Percentiles rank a stretch among this genome's conserved stretches.
These are phyloP conservation scores for Rosellinia necatrix DNA, from an alignment of 2,329 filamentous ascomycete genomes.

Conservation along the genomic window DNA sequence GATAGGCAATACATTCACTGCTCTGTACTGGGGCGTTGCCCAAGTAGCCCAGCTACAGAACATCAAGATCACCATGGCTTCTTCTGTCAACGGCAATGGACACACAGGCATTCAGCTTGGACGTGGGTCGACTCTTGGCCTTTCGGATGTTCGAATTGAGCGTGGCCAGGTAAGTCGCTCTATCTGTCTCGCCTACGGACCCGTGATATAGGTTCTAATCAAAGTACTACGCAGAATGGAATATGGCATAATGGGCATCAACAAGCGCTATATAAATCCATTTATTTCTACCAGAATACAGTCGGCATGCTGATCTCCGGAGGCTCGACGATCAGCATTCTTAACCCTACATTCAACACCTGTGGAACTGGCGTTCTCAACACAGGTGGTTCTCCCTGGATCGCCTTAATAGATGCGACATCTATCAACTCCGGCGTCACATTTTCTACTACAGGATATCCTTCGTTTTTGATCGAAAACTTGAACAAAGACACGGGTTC, in stretches of 20 bases:
- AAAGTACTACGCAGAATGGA: slow-evolving; percentile 41
- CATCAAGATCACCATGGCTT: slow-evolving; percentile 48
- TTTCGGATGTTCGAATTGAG: slow-evolving; percentile 49
- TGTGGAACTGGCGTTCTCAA: slow-evolving; percentile 45
- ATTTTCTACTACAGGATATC: slow-evolving; percentile 44
- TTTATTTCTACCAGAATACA: slow-evolving; percentile 50
- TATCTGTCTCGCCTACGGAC: no score
- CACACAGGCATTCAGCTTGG: slow-evolving; percentile 49
- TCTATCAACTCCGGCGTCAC: slow-evolving; percentile 49
- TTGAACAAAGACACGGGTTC: slow-evolving; percentile 47
- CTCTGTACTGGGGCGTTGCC: slow-evolving; percentile 51
- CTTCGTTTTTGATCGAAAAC: slow-evolving; percentile 51
- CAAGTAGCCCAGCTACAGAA: slow-evolving; percentile 50
- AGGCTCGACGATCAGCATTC: slow-evolving; percentile 47
- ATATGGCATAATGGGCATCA: slow-evolving; percentile 50
- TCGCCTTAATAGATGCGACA: slow-evolving; percentile 47
- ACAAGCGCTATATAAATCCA: slow-evolving; percentile 50
- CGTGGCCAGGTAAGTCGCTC: slow-evolving; percentile 42
- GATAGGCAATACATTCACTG: slow-evolving; percentile 44
- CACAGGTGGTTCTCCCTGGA: slow-evolving; percentile 46
- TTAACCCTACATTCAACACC: slow-evolving; percentile 48
- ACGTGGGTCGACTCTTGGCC: slow-evolving; percentile 47
- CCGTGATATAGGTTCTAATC: slow-evolving; percentile 13
- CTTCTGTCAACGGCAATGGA: slow-evolving; percentile 42
- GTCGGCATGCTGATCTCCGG: slow-evolving; percentile 45